A percentile compares a stretch with the other conserved stretches of the same genome.
These are phyloP conservation scores for Mimosa bimucronata DNA, from an alignment of 306 rosid genomes.

Conservation along the genomic window DNA sequence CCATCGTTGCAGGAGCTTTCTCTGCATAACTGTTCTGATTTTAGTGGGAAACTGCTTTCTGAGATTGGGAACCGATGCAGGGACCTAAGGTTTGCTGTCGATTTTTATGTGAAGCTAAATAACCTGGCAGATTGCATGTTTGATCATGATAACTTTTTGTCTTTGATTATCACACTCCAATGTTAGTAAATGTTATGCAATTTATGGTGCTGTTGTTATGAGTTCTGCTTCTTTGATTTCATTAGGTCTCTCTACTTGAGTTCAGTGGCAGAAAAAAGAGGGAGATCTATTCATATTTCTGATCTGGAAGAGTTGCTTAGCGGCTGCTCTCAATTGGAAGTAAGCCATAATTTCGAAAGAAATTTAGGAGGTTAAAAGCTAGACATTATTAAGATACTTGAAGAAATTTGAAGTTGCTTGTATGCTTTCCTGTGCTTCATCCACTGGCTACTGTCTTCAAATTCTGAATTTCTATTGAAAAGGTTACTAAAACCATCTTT, in stretches of 20 bases:
- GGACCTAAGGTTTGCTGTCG: slow-evolving; percentile 59
- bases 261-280: slow-evolving; percentile 81
- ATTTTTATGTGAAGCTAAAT: slow-evolving; percentile 2
- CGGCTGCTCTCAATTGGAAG: slow-evolving; percentile 88
- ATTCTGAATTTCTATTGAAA: not conserved
- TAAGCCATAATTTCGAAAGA: slow-evolving; percentile 51
- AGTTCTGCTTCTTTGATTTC: slow-evolving; percentile 43
- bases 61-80: slow-evolving; percentile 80
- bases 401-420: not conserved
- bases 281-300: slow-evolving; percentile 74
- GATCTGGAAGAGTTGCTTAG: slow-evolving; percentile 86
- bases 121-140: not conserved
- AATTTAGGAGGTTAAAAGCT: slow-evolving; percentile 6
- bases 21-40: slow-evolving; percentile 78
- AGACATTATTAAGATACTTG: slow-evolving; percentile 3
- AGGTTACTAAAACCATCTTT: not conserved
- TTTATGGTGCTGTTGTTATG: slow-evolving; percentile 39
- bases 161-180: slow-evolving; percentile 2
- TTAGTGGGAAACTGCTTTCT: slow-evolving; percentile 82
- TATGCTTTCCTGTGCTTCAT: slow-evolving; percentile 7
- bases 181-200: slow-evolving; percentile 10
- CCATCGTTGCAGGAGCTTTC: slow-evolving; percentile 76
- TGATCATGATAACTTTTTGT: slow-evolving; percentile 27
- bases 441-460: not conserved
- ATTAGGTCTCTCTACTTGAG: slow-evolving; percentile 90